Conservation (phyloP, 495 filamentous ascomycete species). For the Amphirosellinia nigrospora region DNA sequence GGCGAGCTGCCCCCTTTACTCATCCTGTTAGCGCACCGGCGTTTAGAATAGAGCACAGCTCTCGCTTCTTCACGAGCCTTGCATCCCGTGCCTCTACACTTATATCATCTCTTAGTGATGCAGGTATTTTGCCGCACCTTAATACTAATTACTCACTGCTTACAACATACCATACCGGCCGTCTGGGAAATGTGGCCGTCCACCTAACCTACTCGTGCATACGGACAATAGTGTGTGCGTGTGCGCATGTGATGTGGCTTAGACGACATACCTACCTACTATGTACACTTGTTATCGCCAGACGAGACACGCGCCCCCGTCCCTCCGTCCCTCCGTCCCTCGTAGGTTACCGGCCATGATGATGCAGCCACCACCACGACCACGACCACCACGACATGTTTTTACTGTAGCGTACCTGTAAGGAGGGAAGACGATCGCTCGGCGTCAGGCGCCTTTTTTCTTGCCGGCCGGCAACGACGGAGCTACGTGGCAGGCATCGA, state of each 20-base stretch:
- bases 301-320: conserved; percentile 16
- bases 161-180: neutral
- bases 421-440: neutral
- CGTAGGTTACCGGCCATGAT: neutral
- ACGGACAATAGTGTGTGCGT: too few relatives aligned
- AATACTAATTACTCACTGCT: conserved; percentile 2
- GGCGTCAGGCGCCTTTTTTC: neutral
- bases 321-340: neutral
- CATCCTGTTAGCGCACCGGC: conserved; percentile 7
- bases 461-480: conserved; percentile 17
- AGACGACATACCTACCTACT: too few relatives aligned
- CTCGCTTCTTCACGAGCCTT: conserved; percentile 19
- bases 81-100: neutral
- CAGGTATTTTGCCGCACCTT: too few relatives aligned
- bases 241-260: too few relatives aligned
- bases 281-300: conserved; percentile 11
- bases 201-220: neutral
- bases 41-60: neutral
- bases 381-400: neutral
- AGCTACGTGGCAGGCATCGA: conserved; percentile 15
- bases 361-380: neutral
- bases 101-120: too few relatives aligned
- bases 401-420: conserved; percentile 3
- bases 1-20: too few relatives aligned
- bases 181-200: neutral